phyloP scores from a whole-genome alignment of 2,329 filamentous ascomycete species.

The Ophiostoma montium region DNA sequence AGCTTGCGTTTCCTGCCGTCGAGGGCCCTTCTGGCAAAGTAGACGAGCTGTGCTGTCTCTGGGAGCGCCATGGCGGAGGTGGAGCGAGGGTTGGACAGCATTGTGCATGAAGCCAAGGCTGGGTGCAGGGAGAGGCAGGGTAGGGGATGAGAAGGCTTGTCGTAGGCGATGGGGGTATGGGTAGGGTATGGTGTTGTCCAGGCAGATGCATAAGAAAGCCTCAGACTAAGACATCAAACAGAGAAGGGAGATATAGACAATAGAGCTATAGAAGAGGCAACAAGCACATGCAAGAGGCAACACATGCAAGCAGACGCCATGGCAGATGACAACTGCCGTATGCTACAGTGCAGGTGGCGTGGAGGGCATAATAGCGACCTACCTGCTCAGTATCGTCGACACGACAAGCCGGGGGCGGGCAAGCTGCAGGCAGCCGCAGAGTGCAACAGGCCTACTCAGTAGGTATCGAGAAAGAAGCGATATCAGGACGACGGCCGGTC shows the following conservation, averaged over 20 bases:
- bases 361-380: neutral
- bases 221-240: too few relatives aligned
- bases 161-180: too few relatives aligned
- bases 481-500: neutral
- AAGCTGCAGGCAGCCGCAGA: constrained; percentile 6
- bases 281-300: too few relatives aligned
- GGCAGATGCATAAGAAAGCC: too few relatives aligned
- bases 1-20: constrained; percentile 8
- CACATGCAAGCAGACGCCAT: too few relatives aligned
- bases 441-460: neutral
- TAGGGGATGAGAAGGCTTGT: neutral
- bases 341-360: too few relatives aligned
- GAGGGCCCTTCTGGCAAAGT: constrained; percentile 3
- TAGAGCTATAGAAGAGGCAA: too few relatives aligned
- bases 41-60: constrained; percentile 6
- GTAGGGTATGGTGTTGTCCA: too few relatives aligned
- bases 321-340: too few relatives aligned
- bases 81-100: neutral
- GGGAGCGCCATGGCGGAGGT: constrained; percentile 4
- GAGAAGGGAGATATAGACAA: too few relatives aligned
- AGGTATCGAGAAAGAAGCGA: neutral
- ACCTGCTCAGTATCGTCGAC: neutral
- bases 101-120: neutral
- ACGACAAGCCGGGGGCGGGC: too few relatives aligned
- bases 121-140: neutral